Evolutionary conservation across 2,329 filamentous ascomycete species (phyloP).

Genomic region (Neonectria magnoliae): DNA sequence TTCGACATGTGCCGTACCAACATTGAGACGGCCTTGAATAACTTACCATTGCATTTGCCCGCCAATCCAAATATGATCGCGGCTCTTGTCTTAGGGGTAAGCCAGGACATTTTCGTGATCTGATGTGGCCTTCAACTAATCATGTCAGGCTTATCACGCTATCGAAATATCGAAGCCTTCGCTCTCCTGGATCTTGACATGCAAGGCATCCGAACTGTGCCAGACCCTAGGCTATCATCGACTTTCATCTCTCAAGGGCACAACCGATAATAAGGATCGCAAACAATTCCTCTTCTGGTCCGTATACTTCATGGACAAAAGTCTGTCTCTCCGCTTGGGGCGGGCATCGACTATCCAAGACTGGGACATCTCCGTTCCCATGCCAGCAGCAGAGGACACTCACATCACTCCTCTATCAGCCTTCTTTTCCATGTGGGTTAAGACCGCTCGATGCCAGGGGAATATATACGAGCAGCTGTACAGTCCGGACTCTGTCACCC

Average conservation of each 20-base stretch:
- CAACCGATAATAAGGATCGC: constrained; percentile 26
- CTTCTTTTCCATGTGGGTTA: constrained; percentile 59
- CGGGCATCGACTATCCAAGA: constrained; percentile 64
- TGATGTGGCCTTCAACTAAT: background rate
- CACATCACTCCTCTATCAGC: constrained; percentile 40
- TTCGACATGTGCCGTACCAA: constrained; percentile 41
- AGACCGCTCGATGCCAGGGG: constrained; percentile 63
- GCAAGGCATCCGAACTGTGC: constrained; percentile 46
- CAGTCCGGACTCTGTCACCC: constrained; percentile 51
- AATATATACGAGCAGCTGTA: constrained; percentile 67
- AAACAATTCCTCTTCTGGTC: constrained; percentile 63
- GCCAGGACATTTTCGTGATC: background rate
- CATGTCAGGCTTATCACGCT: constrained; percentile 43
- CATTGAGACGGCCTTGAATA: constrained; percentile 45
- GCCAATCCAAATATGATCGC: constrained; percentile 42
- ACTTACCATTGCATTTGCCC: constrained; percentile 46
- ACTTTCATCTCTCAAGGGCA: constrained; percentile 38
- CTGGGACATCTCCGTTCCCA: constrained; percentile 62
- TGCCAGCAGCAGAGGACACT: constrained; percentile 45
- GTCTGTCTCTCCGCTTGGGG: constrained; percentile 64
- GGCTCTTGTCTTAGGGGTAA: constrained; percentile 39
- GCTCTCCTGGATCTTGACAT: constrained; percentile 44
- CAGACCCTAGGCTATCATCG: constrained; percentile 47
- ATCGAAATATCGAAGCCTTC: constrained; percentile 48
- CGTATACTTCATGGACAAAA: constrained; percentile 65